A percentile compares a stretch with the other conserved stretches of the same genome.
Conservation (phyloP, 2,329 filamentous ascomycete genomes). For the Ophiostoma australiae region DNA sequence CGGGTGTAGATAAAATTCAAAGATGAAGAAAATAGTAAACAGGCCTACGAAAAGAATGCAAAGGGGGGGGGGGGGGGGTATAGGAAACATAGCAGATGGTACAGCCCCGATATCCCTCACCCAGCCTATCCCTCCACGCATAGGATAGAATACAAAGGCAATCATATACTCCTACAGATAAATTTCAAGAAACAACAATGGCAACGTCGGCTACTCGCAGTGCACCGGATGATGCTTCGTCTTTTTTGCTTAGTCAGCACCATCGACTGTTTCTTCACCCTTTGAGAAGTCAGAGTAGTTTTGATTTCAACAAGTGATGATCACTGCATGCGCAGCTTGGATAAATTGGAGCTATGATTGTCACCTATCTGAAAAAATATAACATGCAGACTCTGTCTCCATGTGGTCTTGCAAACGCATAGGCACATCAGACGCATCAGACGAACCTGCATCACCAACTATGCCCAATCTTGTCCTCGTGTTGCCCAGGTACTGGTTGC, state of each 20-base stretch:
- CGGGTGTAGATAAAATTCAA: background rate
- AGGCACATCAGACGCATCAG: constrained; percentile 5
- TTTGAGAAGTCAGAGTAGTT: background rate
- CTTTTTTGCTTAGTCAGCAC: background rate
- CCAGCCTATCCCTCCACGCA: background rate
- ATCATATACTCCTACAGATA: background rate
- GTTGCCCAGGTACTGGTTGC: constrained; percentile 4
- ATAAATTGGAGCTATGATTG: background rate
- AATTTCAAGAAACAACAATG: background rate
- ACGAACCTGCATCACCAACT: background rate
- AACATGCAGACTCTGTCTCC: background rate
- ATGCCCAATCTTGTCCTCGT: background rate
- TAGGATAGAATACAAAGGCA: background rate
- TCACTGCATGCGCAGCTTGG: background rate
- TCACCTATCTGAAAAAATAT: background rate
- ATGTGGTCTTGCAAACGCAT: constrained; percentile 7
- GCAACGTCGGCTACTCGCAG: background rate
- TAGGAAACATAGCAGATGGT: too few relatives aligned
- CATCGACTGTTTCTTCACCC: background rate
- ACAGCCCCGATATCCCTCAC: too few relatives aligned
- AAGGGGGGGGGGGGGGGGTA: too few relatives aligned
- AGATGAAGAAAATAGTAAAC: background rate
- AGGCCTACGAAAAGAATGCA: background rate
- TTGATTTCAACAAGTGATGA: too few relatives aligned
- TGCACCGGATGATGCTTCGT: background rate